These are phyloP conservation scores for Mycogone perniciosa DNA, from an alignment of 2,329 filamentous ascomycete genomes.

Conservation along the genomic window DNA sequence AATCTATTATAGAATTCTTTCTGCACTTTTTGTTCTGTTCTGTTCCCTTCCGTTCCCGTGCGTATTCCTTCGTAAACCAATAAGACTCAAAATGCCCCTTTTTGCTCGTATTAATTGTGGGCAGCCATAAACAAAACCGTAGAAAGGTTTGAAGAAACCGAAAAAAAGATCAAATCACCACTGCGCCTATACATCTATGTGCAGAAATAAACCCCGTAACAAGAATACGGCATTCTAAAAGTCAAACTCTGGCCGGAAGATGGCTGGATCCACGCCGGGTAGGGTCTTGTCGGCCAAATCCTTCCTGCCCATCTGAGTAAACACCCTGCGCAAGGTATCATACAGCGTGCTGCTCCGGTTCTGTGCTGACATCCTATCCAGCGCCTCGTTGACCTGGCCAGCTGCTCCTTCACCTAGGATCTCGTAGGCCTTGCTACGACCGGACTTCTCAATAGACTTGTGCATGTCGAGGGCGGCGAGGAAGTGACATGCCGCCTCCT, in stretches of 20 bases:
- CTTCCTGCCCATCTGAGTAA: conserved; percentile 86
- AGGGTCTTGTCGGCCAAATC: conserved; percentile 86
- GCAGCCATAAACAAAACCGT: not conserved
- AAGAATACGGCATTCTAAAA: conserved; percentile 43
- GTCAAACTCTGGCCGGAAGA: conserved; percentile 85
- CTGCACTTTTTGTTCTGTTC: too few species aligned
- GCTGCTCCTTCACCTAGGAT: conserved; percentile 56
- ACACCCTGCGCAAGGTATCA: conserved; percentile 90
- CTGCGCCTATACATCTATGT: conserved; percentile 5
- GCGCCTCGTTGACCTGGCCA: conserved; percentile 55
- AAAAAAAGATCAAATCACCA: not conserved
- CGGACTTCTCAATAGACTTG: conserved; percentile 82
- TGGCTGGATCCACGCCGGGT: conserved; percentile 82
- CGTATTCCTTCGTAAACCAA: too few species aligned
- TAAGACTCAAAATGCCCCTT: too few species aligned
- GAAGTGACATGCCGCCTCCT: conserved; percentile 87
- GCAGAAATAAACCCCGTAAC: not conserved
- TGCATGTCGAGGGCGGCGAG: conserved; percentile 93
- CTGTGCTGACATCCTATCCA: conserved; percentile 85
- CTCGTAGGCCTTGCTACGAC: conserved; percentile 75
- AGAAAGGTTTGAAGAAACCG: not conserved
- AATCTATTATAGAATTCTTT: too few species aligned
- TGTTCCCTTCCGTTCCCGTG: too few species aligned
- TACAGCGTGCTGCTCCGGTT: conserved; percentile 96
- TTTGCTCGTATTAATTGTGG: too few species aligned